Conservation (phyloP, 495 filamentous ascomycete genomes). For the Penicillium tannophilum region DNA sequence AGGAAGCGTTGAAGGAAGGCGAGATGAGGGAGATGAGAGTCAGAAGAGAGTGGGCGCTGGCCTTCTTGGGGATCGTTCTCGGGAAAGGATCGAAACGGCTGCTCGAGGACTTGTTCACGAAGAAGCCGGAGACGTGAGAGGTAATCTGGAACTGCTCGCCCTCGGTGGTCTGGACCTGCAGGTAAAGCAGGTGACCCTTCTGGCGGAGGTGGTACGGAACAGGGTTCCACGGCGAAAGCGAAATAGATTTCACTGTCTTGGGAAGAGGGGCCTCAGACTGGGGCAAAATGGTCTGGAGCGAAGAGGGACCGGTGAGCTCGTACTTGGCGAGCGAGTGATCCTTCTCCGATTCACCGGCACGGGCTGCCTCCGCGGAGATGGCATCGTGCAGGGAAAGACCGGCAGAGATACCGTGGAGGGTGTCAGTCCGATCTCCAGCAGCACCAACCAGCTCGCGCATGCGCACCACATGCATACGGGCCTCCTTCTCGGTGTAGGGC, state of each 20-base stretch:
- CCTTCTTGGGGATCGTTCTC: slow-evolving; percentile 64
- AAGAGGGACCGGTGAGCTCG: slow-evolving; percentile 68
- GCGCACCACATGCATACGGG: slow-evolving; percentile 88
- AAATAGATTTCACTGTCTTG: slow-evolving; percentile 86
- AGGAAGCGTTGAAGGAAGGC: slow-evolving; percentile 75
- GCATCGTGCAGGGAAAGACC: slow-evolving; percentile 85
- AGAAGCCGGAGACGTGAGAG: slow-evolving; percentile 91
- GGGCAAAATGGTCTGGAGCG: slow-evolving; percentile 72
- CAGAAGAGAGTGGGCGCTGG: slow-evolving; percentile 82
- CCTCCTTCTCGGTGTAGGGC: slow-evolving; percentile 98
- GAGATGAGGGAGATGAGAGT: slow-evolving; percentile 76
- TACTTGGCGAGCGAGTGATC: slow-evolving; percentile 66
- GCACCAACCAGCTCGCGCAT: slow-evolving; percentile 92
- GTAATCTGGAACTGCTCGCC: slow-evolving; percentile 93
- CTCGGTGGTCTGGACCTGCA: slow-evolving; percentile 85
- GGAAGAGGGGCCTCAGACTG: slow-evolving; percentile 63
- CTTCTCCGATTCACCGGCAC: slow-evolving; percentile 47
- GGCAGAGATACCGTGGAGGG: slow-evolving; percentile 83
- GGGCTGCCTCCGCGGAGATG: slow-evolving; percentile 53
- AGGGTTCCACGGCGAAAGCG: slow-evolving; percentile 93
- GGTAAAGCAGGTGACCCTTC: slow-evolving; percentile 90
- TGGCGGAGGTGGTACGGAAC: slow-evolving; percentile 88
- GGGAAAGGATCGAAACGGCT: slow-evolving; percentile 90
- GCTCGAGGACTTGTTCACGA: slow-evolving; percentile 89
- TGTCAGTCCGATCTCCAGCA: slow-evolving; percentile 83